Conservation (phyloP, 2,329 filamentous ascomycete species). For the Emmonsia crescens region DNA sequence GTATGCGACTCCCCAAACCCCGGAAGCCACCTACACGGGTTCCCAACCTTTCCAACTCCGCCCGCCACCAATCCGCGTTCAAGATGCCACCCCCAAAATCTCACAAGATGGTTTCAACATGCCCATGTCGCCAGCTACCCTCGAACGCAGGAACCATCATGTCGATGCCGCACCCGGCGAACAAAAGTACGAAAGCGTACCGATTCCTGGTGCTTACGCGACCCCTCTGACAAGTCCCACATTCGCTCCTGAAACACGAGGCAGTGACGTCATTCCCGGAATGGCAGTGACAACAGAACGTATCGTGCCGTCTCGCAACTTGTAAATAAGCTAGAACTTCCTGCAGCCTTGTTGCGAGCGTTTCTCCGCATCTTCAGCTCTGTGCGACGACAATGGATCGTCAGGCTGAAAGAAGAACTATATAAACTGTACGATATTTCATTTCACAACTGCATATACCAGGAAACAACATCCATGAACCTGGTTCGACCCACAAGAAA, state of each 20-base stretch:
- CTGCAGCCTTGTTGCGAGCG: background rate
- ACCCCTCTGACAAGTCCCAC: constrained; percentile 35
- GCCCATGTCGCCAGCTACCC: constrained; percentile 19
- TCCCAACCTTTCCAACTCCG: constrained; percentile 69
- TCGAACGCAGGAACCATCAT: constrained; percentile 49
- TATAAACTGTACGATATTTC: constrained; percentile 1
- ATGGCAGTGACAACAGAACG: constrained; percentile 8
- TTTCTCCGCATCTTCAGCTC: background rate
- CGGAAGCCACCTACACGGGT: constrained; percentile 43
- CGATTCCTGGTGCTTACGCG: constrained; percentile 76
- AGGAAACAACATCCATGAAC: background rate
- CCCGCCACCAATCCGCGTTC: constrained; percentile 68
- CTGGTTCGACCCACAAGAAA: background rate
- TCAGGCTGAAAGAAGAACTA: background rate
- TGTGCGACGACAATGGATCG: background rate
- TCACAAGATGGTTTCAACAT: constrained; percentile 49
- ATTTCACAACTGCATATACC: background rate
- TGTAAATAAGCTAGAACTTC: background rate
- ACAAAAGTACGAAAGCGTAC: constrained; percentile 72
- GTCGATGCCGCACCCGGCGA: constrained; percentile 65
- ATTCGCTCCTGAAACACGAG: constrained; percentile 21
- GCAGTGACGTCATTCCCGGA: constrained; percentile 3
- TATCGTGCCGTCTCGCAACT: constrained; percentile 4
- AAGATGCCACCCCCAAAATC: constrained; percentile 63
- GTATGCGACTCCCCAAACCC: constrained; percentile 52